These are phyloP conservation scores for Peronospora destructor DNA, from an alignment of 352 stramenopile genomes.

Conservation along the genomic window DNA sequence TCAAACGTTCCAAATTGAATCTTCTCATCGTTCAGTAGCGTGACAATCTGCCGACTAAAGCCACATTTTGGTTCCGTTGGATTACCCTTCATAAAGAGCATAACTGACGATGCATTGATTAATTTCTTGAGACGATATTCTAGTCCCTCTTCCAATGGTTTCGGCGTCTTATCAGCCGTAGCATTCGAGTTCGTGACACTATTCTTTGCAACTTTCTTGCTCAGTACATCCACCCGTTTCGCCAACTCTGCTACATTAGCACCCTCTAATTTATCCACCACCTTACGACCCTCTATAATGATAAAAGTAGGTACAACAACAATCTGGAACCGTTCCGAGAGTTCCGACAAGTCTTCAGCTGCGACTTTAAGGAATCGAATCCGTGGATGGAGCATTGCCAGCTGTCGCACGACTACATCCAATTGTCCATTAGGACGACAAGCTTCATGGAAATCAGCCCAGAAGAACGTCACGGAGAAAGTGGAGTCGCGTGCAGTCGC, in stretches of 20 bases:
- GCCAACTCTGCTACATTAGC: constrained; percentile 79
- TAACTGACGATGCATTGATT: constrained; percentile 83
- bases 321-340: constrained; percentile 87
- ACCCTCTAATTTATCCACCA: constrained; percentile 80
- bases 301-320: constrained; percentile 93
- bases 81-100: constrained; percentile 99
- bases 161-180: constrained; percentile 15
- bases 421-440: constrained; percentile 79
- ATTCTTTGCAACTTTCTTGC: constrained; percentile 75
- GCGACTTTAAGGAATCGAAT: constrained; percentile 84
- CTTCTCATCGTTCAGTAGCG: constrained; percentile 88
- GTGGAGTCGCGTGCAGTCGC: constrained; percentile 65
- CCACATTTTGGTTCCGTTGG: constrained; percentile 92
- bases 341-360: constrained; percentile 72
- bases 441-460: constrained; percentile 77
- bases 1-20: constrained; percentile 95
- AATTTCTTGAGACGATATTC: constrained; percentile 79
- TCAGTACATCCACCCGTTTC: constrained; percentile 78
- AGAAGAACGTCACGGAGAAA: constrained; percentile 80
- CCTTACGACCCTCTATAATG: constrained; percentile 62
- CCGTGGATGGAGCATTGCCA: constrained; percentile 74
- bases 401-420: constrained; percentile 77
- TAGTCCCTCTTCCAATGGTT: constrained; percentile 53
- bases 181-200: constrained; percentile 7
- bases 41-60: constrained; percentile 92